Percentiles rank a stretch among this genome's conserved stretches.
Conservation (phyloP, 768 basidiomycete species). For the Gymnopilus junonius region DNA sequence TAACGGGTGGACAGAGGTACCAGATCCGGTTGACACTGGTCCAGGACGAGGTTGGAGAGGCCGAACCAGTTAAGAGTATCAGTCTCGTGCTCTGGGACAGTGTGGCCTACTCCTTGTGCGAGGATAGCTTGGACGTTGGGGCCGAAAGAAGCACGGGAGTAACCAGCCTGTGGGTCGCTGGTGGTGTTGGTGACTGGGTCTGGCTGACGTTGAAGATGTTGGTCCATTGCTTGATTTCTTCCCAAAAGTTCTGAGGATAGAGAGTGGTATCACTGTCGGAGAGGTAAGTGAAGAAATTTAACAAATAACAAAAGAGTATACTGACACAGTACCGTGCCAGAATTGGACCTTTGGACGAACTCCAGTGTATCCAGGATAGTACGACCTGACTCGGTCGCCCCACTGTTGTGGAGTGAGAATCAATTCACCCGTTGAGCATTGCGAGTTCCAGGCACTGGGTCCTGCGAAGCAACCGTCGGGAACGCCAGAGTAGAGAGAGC, state of each 20-base stretch:
- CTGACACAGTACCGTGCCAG: conserved; percentile 57
- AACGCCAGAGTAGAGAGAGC: conserved; percentile 54
- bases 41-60: conserved; percentile 31
- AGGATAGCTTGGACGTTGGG: conserved; percentile 51
- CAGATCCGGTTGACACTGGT: neutral
- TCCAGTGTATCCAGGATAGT: conserved; percentile 62
- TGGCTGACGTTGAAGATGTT: conserved; percentile 51
- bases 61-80: conserved; percentile 55
- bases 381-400: conserved; percentile 49
- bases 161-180: conserved; percentile 47
- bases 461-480: conserved; percentile 59
- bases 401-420: conserved; percentile 51
- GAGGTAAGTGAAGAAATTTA: neutral
- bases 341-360: conserved; percentile 53
- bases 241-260: conserved; percentile 52
- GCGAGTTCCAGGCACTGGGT: conserved; percentile 46
- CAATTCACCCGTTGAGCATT: conserved; percentile 49
- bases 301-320: neutral
- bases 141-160: conserved; percentile 54
- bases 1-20: neutral
- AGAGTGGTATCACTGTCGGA: conserved; percentile 50
- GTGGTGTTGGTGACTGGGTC: conserved; percentile 45
- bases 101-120: conserved; percentile 55
- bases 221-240: conserved; percentile 62
- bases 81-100: conserved; percentile 52